Percentiles rank a stretch among this genome's conserved stretches.
These are phyloP conservation scores for Trichoderma sp. DNA, from an alignment of 2,329 filamentous ascomycete species.

Conservation along the genomic window DNA sequence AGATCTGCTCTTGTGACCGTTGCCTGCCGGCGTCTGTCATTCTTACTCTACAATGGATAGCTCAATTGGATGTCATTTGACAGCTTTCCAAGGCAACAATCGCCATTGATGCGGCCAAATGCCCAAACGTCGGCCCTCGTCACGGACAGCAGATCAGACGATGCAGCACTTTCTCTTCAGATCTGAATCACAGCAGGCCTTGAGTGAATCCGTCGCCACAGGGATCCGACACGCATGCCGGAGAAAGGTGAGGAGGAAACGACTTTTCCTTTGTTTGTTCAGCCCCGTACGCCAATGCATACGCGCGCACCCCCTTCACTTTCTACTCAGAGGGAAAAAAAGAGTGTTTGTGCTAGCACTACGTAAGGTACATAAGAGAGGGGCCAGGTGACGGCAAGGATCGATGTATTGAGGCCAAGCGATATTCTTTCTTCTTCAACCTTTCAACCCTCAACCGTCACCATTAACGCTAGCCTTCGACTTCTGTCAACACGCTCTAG, in stretches of 20 bases:
- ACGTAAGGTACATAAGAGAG: neutral
- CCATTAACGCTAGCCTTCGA: neutral
- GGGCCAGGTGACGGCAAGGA: neutral
- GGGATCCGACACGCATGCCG: neutral
- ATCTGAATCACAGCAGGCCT: neutral
- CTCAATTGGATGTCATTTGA: neutral
- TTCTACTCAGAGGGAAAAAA: neutral
- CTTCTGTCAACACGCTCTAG: neutral
- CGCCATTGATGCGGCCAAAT: neutral
- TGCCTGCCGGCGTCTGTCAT: no score
- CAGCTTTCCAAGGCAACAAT: neutral
- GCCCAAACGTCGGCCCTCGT: neutral
- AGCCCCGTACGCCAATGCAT: neutral
- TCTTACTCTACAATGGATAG: neutral
- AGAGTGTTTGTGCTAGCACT: neutral
- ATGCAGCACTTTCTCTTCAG: neutral
- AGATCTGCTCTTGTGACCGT: neutral
- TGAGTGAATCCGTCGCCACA: neutral
- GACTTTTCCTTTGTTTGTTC: neutral
- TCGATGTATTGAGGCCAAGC: neutral
- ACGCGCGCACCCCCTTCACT: neutral
- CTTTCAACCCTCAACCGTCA: neutral
- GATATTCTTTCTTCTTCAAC: conserved; percentile 1
- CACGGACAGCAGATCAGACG: neutral
- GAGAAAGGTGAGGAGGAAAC: conserved; percentile 4